Percentiles rank a stretch among this genome's conserved stretches.
phyloP scores from a whole-genome alignment of 306 rosid species.

The Trifolium subterraneum region DNA sequence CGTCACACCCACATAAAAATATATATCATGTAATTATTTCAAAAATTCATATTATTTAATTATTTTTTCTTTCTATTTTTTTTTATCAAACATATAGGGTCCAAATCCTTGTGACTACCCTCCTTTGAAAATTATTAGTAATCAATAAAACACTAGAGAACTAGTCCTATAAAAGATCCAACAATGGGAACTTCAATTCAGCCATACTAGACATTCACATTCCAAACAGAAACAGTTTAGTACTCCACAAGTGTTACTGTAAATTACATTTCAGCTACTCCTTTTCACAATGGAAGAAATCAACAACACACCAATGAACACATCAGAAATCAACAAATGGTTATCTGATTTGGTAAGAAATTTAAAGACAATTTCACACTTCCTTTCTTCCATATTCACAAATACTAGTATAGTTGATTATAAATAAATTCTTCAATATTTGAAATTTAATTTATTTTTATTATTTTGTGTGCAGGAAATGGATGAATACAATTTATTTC shows the following conservation, averaged over 20 bases:
- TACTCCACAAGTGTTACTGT: not conserved
- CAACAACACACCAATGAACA: not conserved
- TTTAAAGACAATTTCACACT: not conserved
- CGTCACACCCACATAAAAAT: no score
- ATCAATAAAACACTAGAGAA: no score
- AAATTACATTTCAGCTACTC: not conserved
- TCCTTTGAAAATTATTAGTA: no score
- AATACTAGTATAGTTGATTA: not conserved
- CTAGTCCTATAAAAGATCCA: no score
- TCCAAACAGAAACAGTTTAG: not conserved
- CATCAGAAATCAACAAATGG: not conserved
- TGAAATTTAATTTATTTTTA: not conserved
- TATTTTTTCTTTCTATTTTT: no score
- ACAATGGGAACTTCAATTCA: no score
- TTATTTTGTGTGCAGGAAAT: conserved; percentile 49
- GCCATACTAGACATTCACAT: not conserved
- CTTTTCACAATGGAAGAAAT: not conserved
- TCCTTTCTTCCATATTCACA: not conserved
- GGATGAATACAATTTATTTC: conserved; percentile 51
- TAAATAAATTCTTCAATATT: not conserved
- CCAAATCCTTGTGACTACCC: no score
- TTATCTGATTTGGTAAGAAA: conserved; percentile 10
- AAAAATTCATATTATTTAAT: no score
- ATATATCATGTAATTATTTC: no score
- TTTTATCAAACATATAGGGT: no score